These are phyloP conservation scores for Pezizomycotina sp. DNA, from an alignment of 2,329 filamentous ascomycete genomes.

Conservation along the genomic window DNA sequence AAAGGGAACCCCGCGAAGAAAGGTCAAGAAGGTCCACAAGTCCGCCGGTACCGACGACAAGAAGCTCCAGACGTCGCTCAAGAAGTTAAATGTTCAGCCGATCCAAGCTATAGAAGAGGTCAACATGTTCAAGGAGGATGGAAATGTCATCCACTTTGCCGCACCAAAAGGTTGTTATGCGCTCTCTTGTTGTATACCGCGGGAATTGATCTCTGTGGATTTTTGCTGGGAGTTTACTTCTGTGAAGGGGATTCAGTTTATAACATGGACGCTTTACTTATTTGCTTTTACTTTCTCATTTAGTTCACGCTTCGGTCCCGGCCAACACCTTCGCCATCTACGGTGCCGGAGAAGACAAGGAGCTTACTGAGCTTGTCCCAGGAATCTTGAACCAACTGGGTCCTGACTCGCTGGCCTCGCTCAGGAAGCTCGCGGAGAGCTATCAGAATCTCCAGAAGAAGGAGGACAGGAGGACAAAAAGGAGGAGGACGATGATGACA, in stretches of 20 bases:
- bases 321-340: conserved; percentile 99
- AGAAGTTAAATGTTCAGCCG: conserved; percentile 99
- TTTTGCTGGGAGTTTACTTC: too few relatives aligned
- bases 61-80: conserved; percentile 92
- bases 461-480: conserved; percentile 61
- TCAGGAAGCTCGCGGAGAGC: conserved; percentile 96
- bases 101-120: conserved; percentile 99
- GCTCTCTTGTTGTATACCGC: neutral
- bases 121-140: conserved; percentile 99
- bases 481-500: conserved; percentile 61
- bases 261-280: conserved; percentile 1
- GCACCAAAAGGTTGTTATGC: conserved; percentile 72
- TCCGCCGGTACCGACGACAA: conserved; percentile 92
- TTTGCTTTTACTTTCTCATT: conserved; percentile 10
- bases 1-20: conserved; percentile 94
- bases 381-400: conserved; percentile 99
- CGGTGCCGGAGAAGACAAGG: conserved; percentile 97
- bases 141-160: conserved; percentile 98
- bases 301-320: conserved; percentile 92
- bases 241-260: too few relatives aligned
- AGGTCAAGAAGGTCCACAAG: conserved; percentile 95
- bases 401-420: conserved; percentile 89
- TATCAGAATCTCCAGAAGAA: conserved; percentile 99
- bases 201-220: too few relatives aligned
- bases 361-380: conserved; percentile 96